Evolutionary conservation across 148 eudicot genomes (phyloP).

Genomic region (Dysphania ambrosioides): DNA sequence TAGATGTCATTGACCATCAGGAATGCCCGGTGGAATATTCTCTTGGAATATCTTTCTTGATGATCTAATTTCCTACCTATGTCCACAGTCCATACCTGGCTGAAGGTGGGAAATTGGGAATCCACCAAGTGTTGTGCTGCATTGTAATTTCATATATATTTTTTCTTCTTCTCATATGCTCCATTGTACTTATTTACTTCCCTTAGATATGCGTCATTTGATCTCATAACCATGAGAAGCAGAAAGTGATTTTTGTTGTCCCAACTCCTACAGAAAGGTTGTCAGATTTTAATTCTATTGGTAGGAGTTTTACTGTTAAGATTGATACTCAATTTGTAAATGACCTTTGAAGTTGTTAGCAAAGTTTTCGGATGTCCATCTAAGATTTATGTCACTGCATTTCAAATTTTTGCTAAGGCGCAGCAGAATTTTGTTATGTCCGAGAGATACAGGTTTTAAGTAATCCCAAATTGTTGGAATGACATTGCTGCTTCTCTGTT

Average conservation of each 20-base stretch:
- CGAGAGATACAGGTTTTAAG: neutral
- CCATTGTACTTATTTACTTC: neutral
- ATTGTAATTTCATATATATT: too few species aligned
- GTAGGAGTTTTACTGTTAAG: neutral
- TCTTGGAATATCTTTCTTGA: too few species aligned
- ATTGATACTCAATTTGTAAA: too few species aligned
- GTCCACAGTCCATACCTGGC: neutral
- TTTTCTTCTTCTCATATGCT: neutral
- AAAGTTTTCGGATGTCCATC: too few species aligned
- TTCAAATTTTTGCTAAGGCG: too few species aligned
- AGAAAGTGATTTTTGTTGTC: neutral
- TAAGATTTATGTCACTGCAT: too few species aligned
- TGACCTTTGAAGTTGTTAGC: neutral
- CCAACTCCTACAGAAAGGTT: neutral
- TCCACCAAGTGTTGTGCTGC: neutral
- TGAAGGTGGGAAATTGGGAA: neutral
- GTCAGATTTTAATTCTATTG: neutral
- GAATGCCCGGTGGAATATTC: too few species aligned
- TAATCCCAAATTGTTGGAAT: neutral
- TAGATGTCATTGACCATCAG: neutral
- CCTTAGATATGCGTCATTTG: neutral
- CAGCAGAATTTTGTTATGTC: too few species aligned
- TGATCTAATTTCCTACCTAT: too few species aligned
- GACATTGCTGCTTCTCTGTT: neutral
- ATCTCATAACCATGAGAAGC: neutral